A percentile compares a stretch with the other conserved stretches of the same genome.
Conservation (phyloP, 1,284 basidiomycete genomes). For the Cronartium ribicola region DNA sequence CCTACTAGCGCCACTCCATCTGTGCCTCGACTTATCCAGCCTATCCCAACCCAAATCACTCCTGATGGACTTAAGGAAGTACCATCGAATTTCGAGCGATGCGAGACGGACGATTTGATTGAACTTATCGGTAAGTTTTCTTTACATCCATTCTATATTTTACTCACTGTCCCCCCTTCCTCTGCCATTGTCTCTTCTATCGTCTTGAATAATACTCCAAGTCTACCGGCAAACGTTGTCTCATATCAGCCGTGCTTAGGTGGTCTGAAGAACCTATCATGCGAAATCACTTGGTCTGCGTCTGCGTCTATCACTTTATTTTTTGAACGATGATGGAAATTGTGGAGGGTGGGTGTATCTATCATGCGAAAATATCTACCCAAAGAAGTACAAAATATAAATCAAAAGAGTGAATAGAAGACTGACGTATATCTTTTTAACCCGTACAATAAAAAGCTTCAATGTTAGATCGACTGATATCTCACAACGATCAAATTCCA, state of each 20-base stretch:
- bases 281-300: neutral
- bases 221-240: neutral
- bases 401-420: neutral
- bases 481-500: constrained; percentile 88
- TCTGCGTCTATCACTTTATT: neutral
- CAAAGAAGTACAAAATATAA: neutral
- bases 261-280: neutral
- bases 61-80: neutral
- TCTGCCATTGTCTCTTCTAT: neutral
- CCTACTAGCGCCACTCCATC: neutral
- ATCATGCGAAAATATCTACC: neutral
- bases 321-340: neutral
- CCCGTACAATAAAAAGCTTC: constrained; percentile 57
- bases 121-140: constrained; percentile 16
- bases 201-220: neutral
- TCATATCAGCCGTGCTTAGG: neutral
- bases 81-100: constrained; percentile 8
- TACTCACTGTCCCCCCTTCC: neutral
- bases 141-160: neutral
- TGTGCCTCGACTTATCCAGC: neutral
- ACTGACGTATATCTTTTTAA: neutral
- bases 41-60: neutral
- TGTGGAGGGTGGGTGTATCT: neutral
- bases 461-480: constrained; percentile 85
- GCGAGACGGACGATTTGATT: constrained; percentile 20